Evolutionary conservation across 345 rosid species (phyloP).

Genomic region (Bruguiera gymnorhiza): DNA sequence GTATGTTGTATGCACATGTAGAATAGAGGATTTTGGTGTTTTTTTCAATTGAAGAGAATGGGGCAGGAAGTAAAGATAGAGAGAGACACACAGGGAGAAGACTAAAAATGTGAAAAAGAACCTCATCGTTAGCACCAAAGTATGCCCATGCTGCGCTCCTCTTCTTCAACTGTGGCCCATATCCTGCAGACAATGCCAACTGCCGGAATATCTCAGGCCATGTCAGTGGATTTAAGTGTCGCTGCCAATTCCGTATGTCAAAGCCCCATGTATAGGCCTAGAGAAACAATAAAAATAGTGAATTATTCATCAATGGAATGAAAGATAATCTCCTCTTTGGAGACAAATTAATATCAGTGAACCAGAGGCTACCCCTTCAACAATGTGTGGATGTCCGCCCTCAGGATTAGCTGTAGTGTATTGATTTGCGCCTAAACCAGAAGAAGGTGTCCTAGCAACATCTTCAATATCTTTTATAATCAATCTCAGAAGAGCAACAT

Average conservation of each 20-base stretch:
- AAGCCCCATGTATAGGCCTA: slow-evolving; percentile 99
- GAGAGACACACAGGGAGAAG: not conserved
- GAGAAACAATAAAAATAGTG: slow-evolving; percentile 14
- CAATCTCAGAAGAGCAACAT: slow-evolving; percentile 70
- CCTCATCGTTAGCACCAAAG: slow-evolving; percentile 67
- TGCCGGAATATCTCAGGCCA: slow-evolving; percentile 98
- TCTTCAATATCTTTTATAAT: slow-evolving; percentile 90
- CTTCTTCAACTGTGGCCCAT: slow-evolving; percentile 84
- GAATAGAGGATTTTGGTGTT: too few relatives aligned
- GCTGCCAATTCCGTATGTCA: slow-evolving; percentile 93
- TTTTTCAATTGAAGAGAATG: not conserved
- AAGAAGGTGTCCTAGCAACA: slow-evolving; percentile 83
- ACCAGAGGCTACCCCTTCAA: slow-evolving; percentile 75
- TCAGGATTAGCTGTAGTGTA: slow-evolving; percentile 82
- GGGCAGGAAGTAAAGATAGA: too few relatives aligned
- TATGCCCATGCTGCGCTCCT: slow-evolving; percentile 35
- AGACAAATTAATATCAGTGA: slow-evolving; percentile 14
- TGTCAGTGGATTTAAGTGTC: slow-evolving; percentile 72
- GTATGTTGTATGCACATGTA: too few relatives aligned
- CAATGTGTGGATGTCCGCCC: slow-evolving; percentile 94
- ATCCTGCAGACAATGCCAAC: slow-evolving; percentile 81
- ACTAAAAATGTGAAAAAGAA: slow-evolving; percentile 18
- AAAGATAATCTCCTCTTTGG: not conserved
- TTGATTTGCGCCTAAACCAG: slow-evolving; percentile 79
- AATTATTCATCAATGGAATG: slow-evolving; percentile 13